phyloP scores from a whole-genome alignment of 1,284 basidiomycete species.

The Pyrrhoderma lamaoense region DNA sequence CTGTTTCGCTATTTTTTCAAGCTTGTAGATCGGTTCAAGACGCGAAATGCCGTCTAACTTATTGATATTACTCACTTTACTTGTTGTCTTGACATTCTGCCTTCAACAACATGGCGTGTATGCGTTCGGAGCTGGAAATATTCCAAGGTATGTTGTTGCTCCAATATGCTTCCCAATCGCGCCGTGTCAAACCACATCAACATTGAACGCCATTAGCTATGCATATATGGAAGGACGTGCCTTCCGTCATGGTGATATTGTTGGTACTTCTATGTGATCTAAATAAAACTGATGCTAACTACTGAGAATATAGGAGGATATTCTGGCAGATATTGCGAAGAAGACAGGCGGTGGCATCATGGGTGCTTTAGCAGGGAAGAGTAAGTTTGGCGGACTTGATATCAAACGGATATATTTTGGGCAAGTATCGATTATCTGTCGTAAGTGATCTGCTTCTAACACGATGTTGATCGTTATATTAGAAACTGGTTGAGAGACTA shows the following conservation, averaged over 20 bases:
- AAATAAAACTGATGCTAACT: neutral
- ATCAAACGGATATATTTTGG: slow-evolving; percentile 75
- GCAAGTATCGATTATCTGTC: slow-evolving; percentile 30
- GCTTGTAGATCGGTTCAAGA: neutral
- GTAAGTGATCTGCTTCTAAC: slow-evolving; percentile 6
- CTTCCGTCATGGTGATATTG: slow-evolving; percentile 83
- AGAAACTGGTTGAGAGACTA: slow-evolving; percentile 83
- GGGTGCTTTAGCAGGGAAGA: slow-evolving; percentile 47
- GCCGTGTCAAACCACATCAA: neutral
- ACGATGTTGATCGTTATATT: slow-evolving; percentile 3
- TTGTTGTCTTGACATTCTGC: slow-evolving; percentile 52
- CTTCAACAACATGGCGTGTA: slow-evolving; percentile 50
- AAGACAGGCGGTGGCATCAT: slow-evolving; percentile 46
- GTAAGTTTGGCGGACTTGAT: slow-evolving; percentile 68
- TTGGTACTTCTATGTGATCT: slow-evolving; percentile 30
- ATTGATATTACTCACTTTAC: slow-evolving; percentile 37
- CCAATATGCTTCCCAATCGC: neutral
- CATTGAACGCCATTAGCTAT: slow-evolving; percentile 35
- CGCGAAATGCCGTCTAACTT: slow-evolving; percentile 16
- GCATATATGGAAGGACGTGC: slow-evolving; percentile 73
- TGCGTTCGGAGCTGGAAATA: slow-evolving; percentile 73
- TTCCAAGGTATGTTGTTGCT: slow-evolving; percentile 56
- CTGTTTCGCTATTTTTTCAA: no score
- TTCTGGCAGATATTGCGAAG: slow-evolving; percentile 58
- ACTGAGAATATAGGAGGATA: slow-evolving; percentile 50